phyloP scores from a whole-genome alignment of 108 stramenopile genomes.

The Fragilariopsis cylindrus region DNA sequence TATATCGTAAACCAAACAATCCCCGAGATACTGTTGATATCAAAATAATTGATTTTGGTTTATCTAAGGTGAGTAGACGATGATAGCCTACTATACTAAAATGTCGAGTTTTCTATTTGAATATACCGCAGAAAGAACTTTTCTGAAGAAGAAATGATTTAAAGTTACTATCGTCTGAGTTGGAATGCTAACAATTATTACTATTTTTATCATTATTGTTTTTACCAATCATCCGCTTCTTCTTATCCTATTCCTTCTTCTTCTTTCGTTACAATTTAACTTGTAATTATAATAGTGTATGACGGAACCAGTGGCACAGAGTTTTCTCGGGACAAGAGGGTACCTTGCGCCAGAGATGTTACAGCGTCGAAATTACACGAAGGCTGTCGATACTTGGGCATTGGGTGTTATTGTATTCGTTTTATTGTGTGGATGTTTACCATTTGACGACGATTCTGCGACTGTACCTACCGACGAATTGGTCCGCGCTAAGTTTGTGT shows the following conservation, averaged over 20 bases:
- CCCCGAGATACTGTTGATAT: slow-evolving; percentile 66
- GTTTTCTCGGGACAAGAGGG: slow-evolving; percentile 94
- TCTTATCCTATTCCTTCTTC: slow-evolving; percentile 1
- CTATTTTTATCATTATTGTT: neutral
- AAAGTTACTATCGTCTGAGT: too few relatives aligned
- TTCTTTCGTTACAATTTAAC: slow-evolving; percentile 6
- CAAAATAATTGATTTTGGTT: slow-evolving; percentile 98
- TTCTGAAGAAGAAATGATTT: too few relatives aligned
- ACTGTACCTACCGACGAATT: slow-evolving; percentile 74
- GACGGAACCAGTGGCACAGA: slow-evolving; percentile 76
- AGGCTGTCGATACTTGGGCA: slow-evolving; percentile 90
- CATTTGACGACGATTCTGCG: slow-evolving; percentile 96
- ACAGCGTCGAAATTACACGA: slow-evolving; percentile 88
- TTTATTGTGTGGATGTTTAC: slow-evolving; percentile 94
- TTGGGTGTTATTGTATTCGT: slow-evolving; percentile 93
- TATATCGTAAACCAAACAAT: slow-evolving; percentile 33
- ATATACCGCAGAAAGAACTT: too few relatives aligned
- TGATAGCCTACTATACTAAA: neutral
- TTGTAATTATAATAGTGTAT: slow-evolving; percentile 38
- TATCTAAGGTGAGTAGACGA: slow-evolving; percentile 72
- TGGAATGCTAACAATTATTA: neutral
- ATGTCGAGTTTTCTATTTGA: neutral
- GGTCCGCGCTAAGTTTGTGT: slow-evolving; percentile 77
- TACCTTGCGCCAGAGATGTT: slow-evolving; percentile 98
- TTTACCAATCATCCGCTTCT: neutral